These are phyloP conservation scores for Lipomyces yamanashiensis DNA, from an alignment of 805 yeast genomes.

Conservation along the genomic window DNA sequence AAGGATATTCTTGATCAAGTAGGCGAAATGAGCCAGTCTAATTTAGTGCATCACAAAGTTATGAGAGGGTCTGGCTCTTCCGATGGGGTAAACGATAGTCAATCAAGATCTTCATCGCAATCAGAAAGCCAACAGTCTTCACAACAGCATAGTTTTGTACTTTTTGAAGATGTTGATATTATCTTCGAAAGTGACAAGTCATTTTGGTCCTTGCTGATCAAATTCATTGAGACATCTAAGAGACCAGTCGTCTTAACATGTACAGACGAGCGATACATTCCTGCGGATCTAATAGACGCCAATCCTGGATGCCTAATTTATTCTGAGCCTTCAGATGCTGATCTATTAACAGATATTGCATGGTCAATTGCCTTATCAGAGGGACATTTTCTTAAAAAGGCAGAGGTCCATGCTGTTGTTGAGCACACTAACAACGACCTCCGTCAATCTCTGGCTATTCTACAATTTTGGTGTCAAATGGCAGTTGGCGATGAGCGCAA, in stretches of 20 bases:
- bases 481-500: slow-evolving; percentile 36
- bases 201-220: slow-evolving; percentile 77
- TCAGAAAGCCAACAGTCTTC: background rate
- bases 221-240: slow-evolving; percentile 62
- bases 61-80: background rate
- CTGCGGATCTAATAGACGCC: slow-evolving; percentile 53
- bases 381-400: slow-evolving; percentile 43
- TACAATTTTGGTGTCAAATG: slow-evolving; percentile 41
- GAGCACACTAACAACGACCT: slow-evolving; percentile 39
- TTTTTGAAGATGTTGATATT: slow-evolving; percentile 86
- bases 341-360: slow-evolving; percentile 39
- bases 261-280: slow-evolving; percentile 54
- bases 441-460: slow-evolving; percentile 25
- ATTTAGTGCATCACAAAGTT: slow-evolving; percentile 59
- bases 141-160: slow-evolving; percentile 63
- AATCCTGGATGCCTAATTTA: slow-evolving; percentile 49
- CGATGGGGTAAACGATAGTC: slow-evolving; percentile 14
- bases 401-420: slow-evolving; percentile 26
- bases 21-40: slow-evolving; percentile 82
- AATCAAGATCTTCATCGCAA: slow-evolving; percentile 6
- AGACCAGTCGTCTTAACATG: slow-evolving; percentile 76
- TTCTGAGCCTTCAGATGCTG: slow-evolving; percentile 38
- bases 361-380: slow-evolving; percentile 46
- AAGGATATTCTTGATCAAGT: slow-evolving; percentile 68
- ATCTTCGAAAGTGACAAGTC: slow-evolving; percentile 75